phyloP scores from a whole-genome alignment of 495 filamentous ascomycete genomes.

The Darksidea phi region DNA sequence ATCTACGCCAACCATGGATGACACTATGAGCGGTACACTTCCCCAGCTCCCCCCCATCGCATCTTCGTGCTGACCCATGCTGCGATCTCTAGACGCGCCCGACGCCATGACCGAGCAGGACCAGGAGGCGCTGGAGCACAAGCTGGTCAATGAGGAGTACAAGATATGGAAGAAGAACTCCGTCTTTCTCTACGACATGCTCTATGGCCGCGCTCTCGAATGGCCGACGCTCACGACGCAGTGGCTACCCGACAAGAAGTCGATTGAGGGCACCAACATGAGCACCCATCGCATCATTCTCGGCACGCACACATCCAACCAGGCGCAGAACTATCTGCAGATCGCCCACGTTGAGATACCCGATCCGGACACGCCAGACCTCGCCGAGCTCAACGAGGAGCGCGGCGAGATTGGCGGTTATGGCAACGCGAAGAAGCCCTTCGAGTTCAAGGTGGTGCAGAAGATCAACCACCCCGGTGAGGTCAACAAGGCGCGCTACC shows the following conservation, averaged over 20 bases:
- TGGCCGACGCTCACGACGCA: conserved; percentile 98
- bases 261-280: conserved; percentile 79
- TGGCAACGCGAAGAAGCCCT: conserved; percentile 66
- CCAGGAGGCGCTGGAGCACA: conserved; percentile 69
- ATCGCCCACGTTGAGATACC: conserved; percentile 91
- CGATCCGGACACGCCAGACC: conserved; percentile 61
- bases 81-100: conserved; percentile 39
- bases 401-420: conserved; percentile 92
- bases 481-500: conserved; percentile 97
- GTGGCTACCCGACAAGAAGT: conserved; percentile 96
- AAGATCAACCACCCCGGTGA: conserved; percentile 96
- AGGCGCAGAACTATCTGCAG: conserved; percentile 87
- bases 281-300: conserved; percentile 87
- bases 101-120: conserved; percentile 55
- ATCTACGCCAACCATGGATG: conserved; percentile 26
- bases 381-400: conserved; percentile 80
- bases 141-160: conserved; percentile 98
- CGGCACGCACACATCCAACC: conserved; percentile 89
- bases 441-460: conserved; percentile 85
- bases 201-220: conserved; percentile 77
- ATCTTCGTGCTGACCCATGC: conserved; percentile 36
- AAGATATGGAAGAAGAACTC: conserved; percentile 99
- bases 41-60: conserved; percentile 3
- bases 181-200: conserved; percentile 80
- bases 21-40: conserved; percentile 31